Evolutionary conservation across 768 basidiomycete species (phyloP).

Genomic region (Psilocybe cyanescens): DNA sequence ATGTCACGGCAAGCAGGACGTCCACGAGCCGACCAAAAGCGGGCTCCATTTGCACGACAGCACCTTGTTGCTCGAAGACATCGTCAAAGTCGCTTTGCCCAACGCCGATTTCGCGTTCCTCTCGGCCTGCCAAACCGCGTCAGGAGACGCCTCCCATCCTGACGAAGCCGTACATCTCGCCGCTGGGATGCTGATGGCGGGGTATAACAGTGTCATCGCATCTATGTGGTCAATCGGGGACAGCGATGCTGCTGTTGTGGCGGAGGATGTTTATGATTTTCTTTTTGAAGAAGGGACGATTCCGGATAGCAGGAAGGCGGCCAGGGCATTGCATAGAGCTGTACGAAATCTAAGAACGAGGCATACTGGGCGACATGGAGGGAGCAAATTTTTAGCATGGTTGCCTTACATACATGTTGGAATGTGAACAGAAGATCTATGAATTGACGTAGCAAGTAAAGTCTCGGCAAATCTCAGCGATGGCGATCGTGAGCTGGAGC

Average conservation of each 20-base stretch:
- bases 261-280: slow-evolving; percentile 29
- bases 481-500: too few relatives aligned
- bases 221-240: slow-evolving; percentile 44
- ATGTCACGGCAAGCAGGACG: slow-evolving; percentile 35
- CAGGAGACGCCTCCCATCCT: slow-evolving; percentile 25
- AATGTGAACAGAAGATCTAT: background rate
- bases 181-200: slow-evolving; percentile 36
- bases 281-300: slow-evolving; percentile 11
- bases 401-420: slow-evolving; percentile 22
- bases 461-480: too few relatives aligned
- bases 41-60: slow-evolving; percentile 24
- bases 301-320: slow-evolving; percentile 13
- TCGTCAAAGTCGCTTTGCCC: slow-evolving; percentile 11
- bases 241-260: slow-evolving; percentile 30
- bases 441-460: background rate
- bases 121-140: slow-evolving; percentile 43
- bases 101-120: slow-evolving; percentile 36
- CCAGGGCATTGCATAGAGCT: slow-evolving; percentile 21
- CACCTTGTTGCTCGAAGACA: slow-evolving; percentile 15
- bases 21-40: slow-evolving; percentile 25
- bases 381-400: slow-evolving; percentile 15
- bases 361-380: slow-evolving; percentile 4
- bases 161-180: slow-evolving; percentile 42
- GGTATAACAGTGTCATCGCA: slow-evolving; percentile 32
- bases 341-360: slow-evolving; percentile 13